Percentiles rank a stretch among this genome's conserved stretches.
Evolutionary conservation across 208 protist genomes (phyloP).

Genomic region (Tetramitus jugosus): DNA sequence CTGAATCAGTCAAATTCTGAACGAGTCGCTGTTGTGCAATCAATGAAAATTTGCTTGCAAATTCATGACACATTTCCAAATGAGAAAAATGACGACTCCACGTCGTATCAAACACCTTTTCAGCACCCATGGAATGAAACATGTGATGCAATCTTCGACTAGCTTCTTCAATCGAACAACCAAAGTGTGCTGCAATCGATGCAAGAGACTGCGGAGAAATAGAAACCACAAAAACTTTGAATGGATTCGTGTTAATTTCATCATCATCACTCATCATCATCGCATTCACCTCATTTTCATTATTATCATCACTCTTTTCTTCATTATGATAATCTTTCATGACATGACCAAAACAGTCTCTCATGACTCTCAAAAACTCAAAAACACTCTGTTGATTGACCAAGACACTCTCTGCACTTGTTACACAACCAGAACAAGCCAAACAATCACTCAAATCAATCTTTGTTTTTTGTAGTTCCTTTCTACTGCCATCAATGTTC

Average conservation of each 20-base stretch:
- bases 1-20: too few species aligned
- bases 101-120: slow-evolving; percentile 61
- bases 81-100: slow-evolving; percentile 62
- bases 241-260: not conserved
- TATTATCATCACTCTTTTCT: slow-evolving; percentile 51
- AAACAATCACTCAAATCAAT: slow-evolving; percentile 37
- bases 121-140: slow-evolving; percentile 42
- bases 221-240: slow-evolving; percentile 62
- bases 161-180: slow-evolving; percentile 37
- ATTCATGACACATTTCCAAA: slow-evolving; percentile 67
- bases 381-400: slow-evolving; percentile 59
- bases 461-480: not conserved
- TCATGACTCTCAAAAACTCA: slow-evolving; percentile 48
- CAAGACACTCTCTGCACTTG: slow-evolving; percentile 90
- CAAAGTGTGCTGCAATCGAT: slow-evolving; percentile 72
- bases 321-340: slow-evolving; percentile 31
- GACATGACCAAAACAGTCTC: slow-evolving; percentile 2
- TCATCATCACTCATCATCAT: too few species aligned
- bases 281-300: too few species aligned
- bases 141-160: slow-evolving; percentile 59
- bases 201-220: slow-evolving; percentile 79
- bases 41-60: slow-evolving; percentile 34
- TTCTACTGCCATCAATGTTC: not conserved
- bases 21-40: too few species aligned
- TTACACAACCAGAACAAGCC: slow-evolving; percentile 90